Conservation (phyloP, 1,284 basidiomycete genomes). For the Leccinum griseonigrum region DNA sequence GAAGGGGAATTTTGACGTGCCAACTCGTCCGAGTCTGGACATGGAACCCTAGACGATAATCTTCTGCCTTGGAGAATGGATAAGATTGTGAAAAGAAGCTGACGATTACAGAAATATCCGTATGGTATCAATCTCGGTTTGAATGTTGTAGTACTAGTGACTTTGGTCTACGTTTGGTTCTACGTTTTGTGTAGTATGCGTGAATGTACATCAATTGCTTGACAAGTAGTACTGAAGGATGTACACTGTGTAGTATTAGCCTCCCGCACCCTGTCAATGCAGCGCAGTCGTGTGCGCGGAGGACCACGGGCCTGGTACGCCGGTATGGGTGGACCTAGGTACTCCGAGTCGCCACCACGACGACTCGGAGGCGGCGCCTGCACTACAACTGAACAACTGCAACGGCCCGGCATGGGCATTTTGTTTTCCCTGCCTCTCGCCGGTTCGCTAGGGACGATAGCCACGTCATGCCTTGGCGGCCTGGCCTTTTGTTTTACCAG, state of each 20-base stretch:
- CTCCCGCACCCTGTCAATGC: background rate
- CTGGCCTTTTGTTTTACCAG: conserved; percentile 81
- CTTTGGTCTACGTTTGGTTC: background rate
- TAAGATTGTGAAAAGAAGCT: background rate
- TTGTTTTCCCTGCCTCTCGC: conserved; percentile 86
- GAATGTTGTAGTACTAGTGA: background rate
- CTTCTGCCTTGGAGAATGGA: background rate
- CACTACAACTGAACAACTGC: background rate
- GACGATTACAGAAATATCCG: background rate
- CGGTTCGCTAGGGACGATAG: conserved; percentile 74
- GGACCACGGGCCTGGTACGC: no score
- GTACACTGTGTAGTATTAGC: background rate
- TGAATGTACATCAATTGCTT: background rate
- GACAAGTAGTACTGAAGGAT: background rate
- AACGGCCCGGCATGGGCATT: conserved; percentile 58
- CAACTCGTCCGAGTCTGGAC: background rate
- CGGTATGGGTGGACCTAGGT: no score
- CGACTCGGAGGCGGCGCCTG: background rate
- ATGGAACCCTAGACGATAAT: background rate
- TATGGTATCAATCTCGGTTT: background rate
- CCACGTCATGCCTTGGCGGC: conserved; percentile 78
- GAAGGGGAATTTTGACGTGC: background rate
- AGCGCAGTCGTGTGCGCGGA: no score
- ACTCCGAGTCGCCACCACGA: no score
- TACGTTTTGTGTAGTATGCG: background rate